Base-by-base conservation (phyloP, 1,284 basidiomycete genomes). In the Malassezia obtusa region DNA sequence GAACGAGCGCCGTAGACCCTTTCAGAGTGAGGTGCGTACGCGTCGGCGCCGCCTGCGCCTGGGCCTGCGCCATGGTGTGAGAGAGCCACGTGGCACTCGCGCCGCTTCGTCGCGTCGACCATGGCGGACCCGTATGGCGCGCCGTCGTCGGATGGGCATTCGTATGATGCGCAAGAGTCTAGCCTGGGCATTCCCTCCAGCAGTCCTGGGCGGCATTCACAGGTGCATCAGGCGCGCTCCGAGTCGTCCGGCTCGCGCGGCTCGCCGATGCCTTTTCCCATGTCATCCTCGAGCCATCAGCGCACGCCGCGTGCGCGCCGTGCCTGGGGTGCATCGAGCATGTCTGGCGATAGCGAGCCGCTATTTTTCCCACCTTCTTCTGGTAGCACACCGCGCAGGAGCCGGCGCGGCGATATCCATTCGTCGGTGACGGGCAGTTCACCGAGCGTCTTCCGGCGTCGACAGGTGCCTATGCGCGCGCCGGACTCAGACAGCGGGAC, bases 1-100 rank as follows among this genome's bases (percentile, higher is more conserved):
- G 92, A 51, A 98, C 91, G n/a, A 96, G 80, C 40, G 84, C 82
- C 0, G 89, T 89, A 0, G 89, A 94, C 0, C 94, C 94, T 72
- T 95, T 92, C 75, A 99, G 84, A 1, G 89, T 91, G 12, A 73
- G 60, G 33, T 73, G 71, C 36, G 67, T 68, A 10, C 64, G 59
- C 12, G 64, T 63, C 11, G 64, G 55, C 17, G 70, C 63, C 44
- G 49, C 43, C 44, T 50, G 53, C 47, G 35, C 53, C 24, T 50
- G 48, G 3, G 49, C 53, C 25, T 56, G 53, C 30, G 53, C 43
- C 48, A 54, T 54, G 24, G 14, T 41, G 9, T n/a, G 19, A 12
- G 15, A 12, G 43, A 28, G 26, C 43, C 43, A 45, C 43, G 43
- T 45, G 43, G 28, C 28, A 19, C 7, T n/a, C 15, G 28, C 26